These are phyloP conservation scores for Malassezia nana DNA, from an alignment of 1,284 basidiomycete species.

Conservation along the genomic window DNA sequence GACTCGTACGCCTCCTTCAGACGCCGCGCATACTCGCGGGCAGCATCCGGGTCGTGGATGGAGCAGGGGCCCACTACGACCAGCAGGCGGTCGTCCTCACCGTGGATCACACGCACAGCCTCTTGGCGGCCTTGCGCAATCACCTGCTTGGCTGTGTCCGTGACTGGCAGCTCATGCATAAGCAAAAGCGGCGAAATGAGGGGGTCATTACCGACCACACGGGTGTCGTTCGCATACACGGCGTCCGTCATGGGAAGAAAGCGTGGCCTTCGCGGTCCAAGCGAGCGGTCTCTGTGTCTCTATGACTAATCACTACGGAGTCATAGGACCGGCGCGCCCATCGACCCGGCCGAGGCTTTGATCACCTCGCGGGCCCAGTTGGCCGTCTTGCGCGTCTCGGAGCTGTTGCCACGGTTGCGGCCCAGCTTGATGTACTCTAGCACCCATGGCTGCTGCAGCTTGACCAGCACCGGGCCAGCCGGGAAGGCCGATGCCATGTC, in stretches of 20 bases:
- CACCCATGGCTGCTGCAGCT: constrained; percentile 73
- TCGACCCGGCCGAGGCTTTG: constrained; percentile 25
- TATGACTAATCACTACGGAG: background rate
- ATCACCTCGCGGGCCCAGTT: constrained; percentile 54
- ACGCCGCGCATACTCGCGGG: constrained; percentile 70
- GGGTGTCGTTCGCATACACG: constrained; percentile 36
- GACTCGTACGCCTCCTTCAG: constrained; percentile 45
- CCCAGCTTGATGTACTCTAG: constrained; percentile 61
- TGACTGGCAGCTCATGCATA: constrained; percentile 41
- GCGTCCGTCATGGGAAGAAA: constrained; percentile 5
- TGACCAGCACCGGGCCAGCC: constrained; percentile 54
- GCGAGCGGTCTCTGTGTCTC: background rate
- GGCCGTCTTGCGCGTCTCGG: constrained; percentile 53
- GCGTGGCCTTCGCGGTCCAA: too few species aligned
- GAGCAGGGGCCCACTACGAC: constrained; percentile 71
- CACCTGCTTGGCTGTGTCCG: constrained; percentile 25
- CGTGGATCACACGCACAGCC: constrained; percentile 36
- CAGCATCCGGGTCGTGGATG: constrained; percentile 80
- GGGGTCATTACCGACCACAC: constrained; percentile 45
- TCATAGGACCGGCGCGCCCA: constrained; percentile 9
- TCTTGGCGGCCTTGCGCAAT: constrained; percentile 37
- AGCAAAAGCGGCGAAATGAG: constrained; percentile 41
- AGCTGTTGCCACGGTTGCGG: constrained; percentile 51
- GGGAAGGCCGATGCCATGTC: constrained; percentile 73
- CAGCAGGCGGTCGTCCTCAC: constrained; percentile 44